Evolutionary conservation across 768 basidiomycete species (phyloP), one percentile per base, ranked within the genome.

Genomic region (Amyloporia xantha): DNA sequence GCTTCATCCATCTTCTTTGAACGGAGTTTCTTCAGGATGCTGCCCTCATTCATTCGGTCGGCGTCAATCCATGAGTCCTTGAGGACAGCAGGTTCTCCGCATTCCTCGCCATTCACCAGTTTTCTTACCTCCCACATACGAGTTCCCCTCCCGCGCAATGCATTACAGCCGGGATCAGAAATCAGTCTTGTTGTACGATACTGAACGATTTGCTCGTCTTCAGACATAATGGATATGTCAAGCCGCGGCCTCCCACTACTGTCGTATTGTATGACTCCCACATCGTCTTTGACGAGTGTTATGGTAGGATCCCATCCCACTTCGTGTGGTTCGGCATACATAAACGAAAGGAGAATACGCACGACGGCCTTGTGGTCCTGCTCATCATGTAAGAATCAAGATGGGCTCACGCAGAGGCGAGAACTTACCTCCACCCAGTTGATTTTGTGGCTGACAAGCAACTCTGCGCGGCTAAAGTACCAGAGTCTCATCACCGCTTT

Each of bases 401-500:
- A 33, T 33, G 9, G 9, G 15, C 30, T 7, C 30, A 33, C 15
- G 15, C 30, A 33, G 15, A 33, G 9, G 7, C 9, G 15, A 33
- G 30, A 33, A 15, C 44, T 49, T 25, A 50, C 59, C 30, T n/a
- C 23, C 11, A 54, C 44, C 43, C 58, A 58, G 40, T 59, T 25
- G 23, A 61, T 53, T 10, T 25, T 11, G n/a, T 54, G 19, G 13
- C 42, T 49, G 4, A 61, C 59, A 15, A 60, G 17, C 5, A 61
- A 33, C 3, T 49, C 44, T 5, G 58, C 52, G 17, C 64, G 62
- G n/a, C 46, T 52, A 38, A 35, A 53, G 46, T 36, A 59, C 68
- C 68, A 69, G 15, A 68, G 1, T 17, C 67, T 51, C 55, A 60
- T 51, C 0, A 37, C 4, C 0, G 27, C 54, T 37, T 61, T 54